A percentile compares a stretch with the other conserved stretches of the same genome.
These are phyloP conservation scores for Berberis vulgaris DNA, from an alignment of 164 flowering plant species.

Conservation along the genomic window DNA sequence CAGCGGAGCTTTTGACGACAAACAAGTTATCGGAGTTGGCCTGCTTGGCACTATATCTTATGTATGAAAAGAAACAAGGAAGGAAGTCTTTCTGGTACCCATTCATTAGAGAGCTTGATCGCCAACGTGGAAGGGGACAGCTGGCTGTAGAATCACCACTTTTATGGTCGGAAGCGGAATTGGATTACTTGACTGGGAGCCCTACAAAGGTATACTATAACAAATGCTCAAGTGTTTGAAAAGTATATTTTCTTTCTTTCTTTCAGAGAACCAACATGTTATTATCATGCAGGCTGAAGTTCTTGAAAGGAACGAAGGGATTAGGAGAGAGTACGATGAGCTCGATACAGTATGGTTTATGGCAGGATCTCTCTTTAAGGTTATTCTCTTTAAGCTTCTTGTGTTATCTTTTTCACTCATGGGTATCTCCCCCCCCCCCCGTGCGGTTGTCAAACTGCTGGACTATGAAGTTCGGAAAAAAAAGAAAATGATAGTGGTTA, in stretches of 20 bases:
- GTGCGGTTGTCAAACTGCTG: no score
- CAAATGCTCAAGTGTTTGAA: not conserved
- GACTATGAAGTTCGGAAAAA: not conserved
- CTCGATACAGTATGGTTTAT: constrained; percentile 99
- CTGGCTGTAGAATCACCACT: constrained; percentile 95
- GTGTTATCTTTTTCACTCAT: no score
- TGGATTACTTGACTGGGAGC: constrained; percentile 83
- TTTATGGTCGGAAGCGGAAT: constrained; percentile 83
- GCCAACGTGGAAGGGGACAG: constrained; percentile 96
- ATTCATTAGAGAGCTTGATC: constrained; percentile 94
- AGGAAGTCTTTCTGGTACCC: constrained; percentile 97
- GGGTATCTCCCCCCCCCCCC: no score
- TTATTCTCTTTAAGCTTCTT: constrained; percentile 10
- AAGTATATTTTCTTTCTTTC: not conserved
- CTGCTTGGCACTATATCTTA: constrained; percentile 91
- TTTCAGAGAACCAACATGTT: not conserved
- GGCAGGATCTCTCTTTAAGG: constrained; percentile 99
- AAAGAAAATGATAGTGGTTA: not conserved
- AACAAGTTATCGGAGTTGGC: constrained; percentile 95
- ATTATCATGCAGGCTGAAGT: constrained; percentile 58
- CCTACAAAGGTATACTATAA: constrained; percentile 63
- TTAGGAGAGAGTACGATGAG: constrained; percentile 87
- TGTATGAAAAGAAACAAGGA: constrained; percentile 99
- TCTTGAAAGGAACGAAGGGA: constrained; percentile 78
- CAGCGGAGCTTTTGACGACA: constrained; percentile 91